Base-by-base conservation (phyloP, 2,329 filamentous ascomycete genomes). In the Trichoderma sp. region DNA sequence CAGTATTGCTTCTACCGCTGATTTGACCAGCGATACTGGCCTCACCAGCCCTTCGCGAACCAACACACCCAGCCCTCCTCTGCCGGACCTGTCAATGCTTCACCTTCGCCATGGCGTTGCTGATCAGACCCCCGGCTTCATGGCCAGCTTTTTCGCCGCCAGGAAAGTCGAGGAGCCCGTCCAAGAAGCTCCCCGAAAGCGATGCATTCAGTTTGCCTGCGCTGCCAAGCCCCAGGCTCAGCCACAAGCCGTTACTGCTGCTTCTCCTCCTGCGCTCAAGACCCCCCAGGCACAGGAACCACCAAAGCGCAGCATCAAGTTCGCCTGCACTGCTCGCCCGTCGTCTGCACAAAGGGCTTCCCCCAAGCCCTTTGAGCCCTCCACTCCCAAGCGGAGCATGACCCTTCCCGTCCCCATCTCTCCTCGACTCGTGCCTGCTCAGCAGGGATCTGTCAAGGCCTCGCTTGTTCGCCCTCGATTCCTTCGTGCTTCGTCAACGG, bases 151-250 rank as follows among this genome's bases (percentile, higher is more conserved):
- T 32, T 70, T 71, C 63, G 68, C 58, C 69, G 50, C 70, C 71
- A 57, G 57, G 19, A 17, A 72, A 71, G 56, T 50, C 89, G 61
- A 90, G 89, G 58, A 71, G 25, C 53, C 72, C 3, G 48, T 68
- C 13, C 69, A 71, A 35, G 73, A 77, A 50, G 72, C 72, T 19
- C 80, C 79, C 39, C 91, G 92, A 74, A 97, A 94, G 81, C 88
- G 94, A 69, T 94, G 92, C 78, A 97, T 98, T 72, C 94, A 91
- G 69, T 98, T 98, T 78, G 93, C 93, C 37, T 98, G 94, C 77
- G 89, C 87, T 39, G 86, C 86, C 42, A 92, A 90, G 75, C 84
- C 87, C 8, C 80, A 80, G 29, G 73, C 78, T 34, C 83, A 82
- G 71, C 78, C 80, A 60, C 80, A 82, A 54, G 74, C 79, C 10